A percentile compares a stretch with the other conserved stretches of the same genome.
These are phyloP conservation scores for Aspergillus persii DNA, from an alignment of 2,329 filamentous ascomycete species.

Conservation along the genomic window DNA sequence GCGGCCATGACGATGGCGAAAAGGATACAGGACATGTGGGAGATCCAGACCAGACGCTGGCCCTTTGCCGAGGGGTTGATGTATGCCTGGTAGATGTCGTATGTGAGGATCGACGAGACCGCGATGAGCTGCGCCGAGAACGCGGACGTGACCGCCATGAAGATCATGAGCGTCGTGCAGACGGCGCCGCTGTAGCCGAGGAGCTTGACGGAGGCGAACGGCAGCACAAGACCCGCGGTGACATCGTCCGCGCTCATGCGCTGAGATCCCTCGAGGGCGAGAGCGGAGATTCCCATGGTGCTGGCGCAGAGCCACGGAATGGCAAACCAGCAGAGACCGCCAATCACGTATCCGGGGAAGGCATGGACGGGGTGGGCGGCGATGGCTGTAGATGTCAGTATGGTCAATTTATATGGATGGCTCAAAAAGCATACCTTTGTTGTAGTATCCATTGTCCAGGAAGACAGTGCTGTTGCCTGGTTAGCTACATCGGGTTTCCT, in stretches of 20 bases:
- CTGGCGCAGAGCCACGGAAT: slow-evolving; percentile 89
- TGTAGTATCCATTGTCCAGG: slow-evolving; percentile 83
- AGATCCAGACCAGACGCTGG: slow-evolving; percentile 74
- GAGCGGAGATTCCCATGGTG: slow-evolving; percentile 78
- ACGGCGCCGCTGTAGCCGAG: slow-evolving; percentile 78
- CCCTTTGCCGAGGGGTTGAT: slow-evolving; percentile 75
- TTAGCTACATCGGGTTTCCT: slow-evolving; percentile 8
- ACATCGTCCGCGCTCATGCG: slow-evolving; percentile 74
- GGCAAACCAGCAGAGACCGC: slow-evolving; percentile 85
- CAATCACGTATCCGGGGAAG: slow-evolving; percentile 82
- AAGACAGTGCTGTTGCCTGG: slow-evolving; percentile 63
- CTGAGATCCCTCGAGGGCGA: slow-evolving; percentile 74
- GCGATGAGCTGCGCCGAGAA: slow-evolving; percentile 82
- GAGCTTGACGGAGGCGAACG: slow-evolving; percentile 78
- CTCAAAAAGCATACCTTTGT: slow-evolving; percentile 55
- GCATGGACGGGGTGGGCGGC: slow-evolving; percentile 82
- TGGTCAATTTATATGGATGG: background rate
- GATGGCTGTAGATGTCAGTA: slow-evolving; percentile 57
- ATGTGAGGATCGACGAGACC: slow-evolving; percentile 83
- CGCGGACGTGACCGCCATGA: slow-evolving; percentile 86
- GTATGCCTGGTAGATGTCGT: slow-evolving; percentile 85
- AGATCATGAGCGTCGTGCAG: slow-evolving; percentile 75
- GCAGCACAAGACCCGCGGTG: slow-evolving; percentile 77
- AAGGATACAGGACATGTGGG: slow-evolving; percentile 68
- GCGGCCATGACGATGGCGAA: slow-evolving; percentile 76